Evolutionary conservation across 2,329 filamentous ascomycete genomes (phyloP), one percentile per base, ranked within the genome.

Genomic region (Colletotrichum costaricense): DNA sequence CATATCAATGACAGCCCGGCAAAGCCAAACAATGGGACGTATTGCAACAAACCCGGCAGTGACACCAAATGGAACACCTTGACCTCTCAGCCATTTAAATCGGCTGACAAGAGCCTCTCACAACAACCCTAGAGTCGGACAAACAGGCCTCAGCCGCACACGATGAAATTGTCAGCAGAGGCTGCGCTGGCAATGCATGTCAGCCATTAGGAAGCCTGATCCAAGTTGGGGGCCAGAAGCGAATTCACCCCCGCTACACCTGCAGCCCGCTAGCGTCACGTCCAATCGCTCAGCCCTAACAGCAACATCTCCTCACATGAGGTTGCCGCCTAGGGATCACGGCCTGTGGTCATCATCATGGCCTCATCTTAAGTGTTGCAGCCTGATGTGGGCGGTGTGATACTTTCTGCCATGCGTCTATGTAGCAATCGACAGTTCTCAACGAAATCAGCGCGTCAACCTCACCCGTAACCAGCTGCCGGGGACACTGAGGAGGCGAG

Each of bases 131-230:
- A 46, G 6, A 11, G 52, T 38, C 14, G 28, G 28, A 30, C n/a
- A 7, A 64, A 64, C 22, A 30, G 56, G 63, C 28, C 56, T 56
- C 26, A 56, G 63, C 63, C 38, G 42, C 42, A 60, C 46, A 60
- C 46, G 49, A 12, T 42, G 12, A n/a, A 28, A 28, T 59, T 35
- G n/a, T 22, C 63, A 33, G 35, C 38, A 24, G 49, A 60, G 63
- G 68, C 55, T 67, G 69, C 56, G 69, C 63, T 71, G 69, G 63
- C 69, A 71, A 67, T 67, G 69, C 69, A 71, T 55, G 30, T 46
- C 60, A 58, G 62, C 26, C 35, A 26, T 63, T 52, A 56, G 28
- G 33, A 46, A 56, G 42, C 42, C 54, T 54, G 54, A 14, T 72
- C 4, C 58, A 22, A 22, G 24, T 69, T 63, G 57, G 54, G 59